phyloP scores from a whole-genome alignment of 306 rosid species.

The Oxytropis ochrocephala region DNA sequence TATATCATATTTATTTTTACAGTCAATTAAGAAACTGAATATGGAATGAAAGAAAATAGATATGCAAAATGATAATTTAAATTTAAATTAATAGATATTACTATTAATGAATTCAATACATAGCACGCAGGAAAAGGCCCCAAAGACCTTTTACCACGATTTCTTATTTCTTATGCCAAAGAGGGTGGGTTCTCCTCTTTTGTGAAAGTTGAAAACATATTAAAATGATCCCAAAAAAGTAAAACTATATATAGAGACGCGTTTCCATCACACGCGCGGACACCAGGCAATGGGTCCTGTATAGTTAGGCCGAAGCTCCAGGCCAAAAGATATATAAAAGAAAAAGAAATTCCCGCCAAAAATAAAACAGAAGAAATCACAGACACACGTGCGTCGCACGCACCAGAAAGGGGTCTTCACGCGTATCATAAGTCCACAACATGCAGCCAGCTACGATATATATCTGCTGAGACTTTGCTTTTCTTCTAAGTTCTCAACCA shows the following conservation, averaged over 20 bases:
- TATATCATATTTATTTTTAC: no score
- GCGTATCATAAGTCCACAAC: slow-evolving; percentile 36
- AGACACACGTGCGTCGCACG: slow-evolving; percentile 33
- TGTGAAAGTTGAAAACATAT: slow-evolving; percentile 10
- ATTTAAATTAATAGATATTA: slow-evolving; percentile 17
- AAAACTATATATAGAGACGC: slow-evolving; percentile 33
- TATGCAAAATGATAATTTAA: background rate
- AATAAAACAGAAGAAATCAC: slow-evolving; percentile 30
- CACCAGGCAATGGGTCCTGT: slow-evolving; percentile 37
- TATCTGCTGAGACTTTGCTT: slow-evolving; percentile 5
- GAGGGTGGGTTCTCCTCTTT: slow-evolving; percentile 17
- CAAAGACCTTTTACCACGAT: slow-evolving; percentile 77
- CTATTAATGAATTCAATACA: slow-evolving; percentile 52
- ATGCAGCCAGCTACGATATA: slow-evolving; percentile 31
- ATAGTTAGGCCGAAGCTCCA: slow-evolving; percentile 44
- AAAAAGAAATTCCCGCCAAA: slow-evolving; percentile 49
- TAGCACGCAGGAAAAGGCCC: slow-evolving; percentile 71
- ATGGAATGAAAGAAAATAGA: background rate
- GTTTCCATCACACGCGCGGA: slow-evolving; percentile 56
- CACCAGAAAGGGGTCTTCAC: slow-evolving; percentile 32
- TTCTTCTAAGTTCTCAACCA: slow-evolving; percentile 15
- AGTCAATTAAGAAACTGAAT: background rate
- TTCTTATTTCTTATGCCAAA: slow-evolving; percentile 28
- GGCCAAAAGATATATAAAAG: slow-evolving; percentile 17
- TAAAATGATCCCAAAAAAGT: slow-evolving; percentile 25